Percentiles rank a stretch among this genome's conserved stretches.
phyloP scores from a whole-genome alignment of 805 yeast species.

The Candida jianshihensis region DNA sequence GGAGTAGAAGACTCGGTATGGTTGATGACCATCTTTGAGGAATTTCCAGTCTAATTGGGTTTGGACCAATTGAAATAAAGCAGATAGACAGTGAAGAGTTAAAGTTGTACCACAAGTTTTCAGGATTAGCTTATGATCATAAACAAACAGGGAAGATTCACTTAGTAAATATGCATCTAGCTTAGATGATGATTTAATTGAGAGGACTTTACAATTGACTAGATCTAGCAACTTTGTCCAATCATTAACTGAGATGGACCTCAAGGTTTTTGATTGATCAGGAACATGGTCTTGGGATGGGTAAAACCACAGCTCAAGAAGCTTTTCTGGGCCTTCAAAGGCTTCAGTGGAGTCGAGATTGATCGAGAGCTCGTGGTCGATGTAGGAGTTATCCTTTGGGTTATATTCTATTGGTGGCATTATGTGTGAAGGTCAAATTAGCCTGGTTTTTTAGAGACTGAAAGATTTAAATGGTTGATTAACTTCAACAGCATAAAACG shows the following conservation, averaged over 20 bases:
- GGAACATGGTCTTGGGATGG: conserved; percentile 34
- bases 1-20: conserved; percentile 77
- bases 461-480: conserved; percentile 12
- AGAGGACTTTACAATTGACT: conserved; percentile 84
- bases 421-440: conserved; percentile 6
- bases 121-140: conserved; percentile 73
- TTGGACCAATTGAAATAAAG: conserved; percentile 47
- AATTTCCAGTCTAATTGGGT: conserved; percentile 36
- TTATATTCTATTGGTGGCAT: conserved; percentile 29
- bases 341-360: conserved; percentile 84
- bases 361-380: conserved; percentile 75
- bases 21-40: conserved; percentile 22
- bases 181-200: conserved; percentile 57
- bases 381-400: conserved; percentile 39
- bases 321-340: conserved; percentile 95
- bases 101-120: conserved; percentile 98
- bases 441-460: conserved; percentile 16
- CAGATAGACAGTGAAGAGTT: conserved; percentile 67
- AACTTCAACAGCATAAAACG: conserved; percentile 14
- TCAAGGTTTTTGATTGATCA: conserved; percentile 39
- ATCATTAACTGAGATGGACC: conserved; percentile 54
- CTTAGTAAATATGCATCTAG: conserved; percentile 82
- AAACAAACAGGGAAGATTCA: conserved; percentile 87
- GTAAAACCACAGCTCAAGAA: conserved; percentile 85
- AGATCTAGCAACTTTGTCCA: conserved; percentile 73